Evolutionary conservation across 2,329 filamentous ascomycete species (phyloP).

Genomic region (Fusarium decemcellulare): DNA sequence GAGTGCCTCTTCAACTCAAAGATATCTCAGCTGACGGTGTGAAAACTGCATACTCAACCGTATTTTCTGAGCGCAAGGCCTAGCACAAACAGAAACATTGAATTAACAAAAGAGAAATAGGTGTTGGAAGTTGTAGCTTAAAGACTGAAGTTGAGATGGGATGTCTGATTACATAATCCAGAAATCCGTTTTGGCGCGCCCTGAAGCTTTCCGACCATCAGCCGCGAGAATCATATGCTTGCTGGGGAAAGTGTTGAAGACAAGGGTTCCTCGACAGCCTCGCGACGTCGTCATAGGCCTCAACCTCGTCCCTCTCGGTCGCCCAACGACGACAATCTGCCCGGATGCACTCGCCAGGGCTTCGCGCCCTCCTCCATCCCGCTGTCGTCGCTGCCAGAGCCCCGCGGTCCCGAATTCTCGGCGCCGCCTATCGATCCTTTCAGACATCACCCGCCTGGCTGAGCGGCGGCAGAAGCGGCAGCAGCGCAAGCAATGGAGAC

Average conservation of each 20-base stretch:
- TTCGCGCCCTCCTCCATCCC: slow-evolving; percentile 48
- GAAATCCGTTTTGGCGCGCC: slow-evolving; percentile 14
- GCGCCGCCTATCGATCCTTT: slow-evolving; percentile 39
- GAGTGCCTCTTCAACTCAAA: no score
- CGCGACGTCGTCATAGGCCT: slow-evolving; percentile 13
- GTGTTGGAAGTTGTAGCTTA: no score
- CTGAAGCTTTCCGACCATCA: slow-evolving; percentile 11
- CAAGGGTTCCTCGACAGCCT: slow-evolving; percentile 31
- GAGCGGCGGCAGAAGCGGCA: slow-evolving; percentile 32
- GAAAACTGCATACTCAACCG: no score
- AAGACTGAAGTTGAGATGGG: slow-evolving; percentile 3
- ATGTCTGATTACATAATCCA: slow-evolving; percentile 28
- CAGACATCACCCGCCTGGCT: slow-evolving; percentile 38
- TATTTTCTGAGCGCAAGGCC: no score
- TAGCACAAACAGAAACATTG: no score
- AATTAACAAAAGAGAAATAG: not conserved
- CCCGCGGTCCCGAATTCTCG: slow-evolving; percentile 35
- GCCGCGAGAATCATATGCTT: slow-evolving; percentile 7
- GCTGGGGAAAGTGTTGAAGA: slow-evolving; percentile 30
- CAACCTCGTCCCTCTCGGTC: slow-evolving; percentile 11
- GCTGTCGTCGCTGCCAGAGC: slow-evolving; percentile 45
- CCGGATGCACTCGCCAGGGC: slow-evolving; percentile 51
- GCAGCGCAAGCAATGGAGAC: slow-evolving; percentile 41
- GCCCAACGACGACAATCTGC: slow-evolving; percentile 39
- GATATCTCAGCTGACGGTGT: no score